Evolutionary conservation across 371 early-diverging fungal species (phyloP), one percentile per base, ranked within the genome.

Genomic region (Lichtheimia ramosa): DNA sequence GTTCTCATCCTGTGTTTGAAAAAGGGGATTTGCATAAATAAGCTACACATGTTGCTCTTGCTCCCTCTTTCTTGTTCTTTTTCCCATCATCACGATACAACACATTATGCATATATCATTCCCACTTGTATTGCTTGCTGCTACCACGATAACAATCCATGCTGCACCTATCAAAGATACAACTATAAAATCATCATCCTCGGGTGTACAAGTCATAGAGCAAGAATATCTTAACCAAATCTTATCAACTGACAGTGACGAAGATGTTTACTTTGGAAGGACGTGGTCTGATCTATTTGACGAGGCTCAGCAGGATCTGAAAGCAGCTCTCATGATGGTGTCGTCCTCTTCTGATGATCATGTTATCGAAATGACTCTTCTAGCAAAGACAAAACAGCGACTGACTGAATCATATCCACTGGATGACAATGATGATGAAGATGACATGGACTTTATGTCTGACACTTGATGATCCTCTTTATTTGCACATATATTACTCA

Each of bases 281-380:
- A n/a, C 56, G 7, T 55, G 56, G 56, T 20, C 41, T 43, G 41
- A 43, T 43, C 18, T 55, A 5, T 55, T 55, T 43, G 56, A 55
- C 24, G 56, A 43, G 24, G 34, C 34, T 34, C 34, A 34, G 34
- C 34, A 34, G 34, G 24, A 43, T 3, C 14, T n/a, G 16, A 23
- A 51, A 21, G 15, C 51, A 5, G 59, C 59, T 2, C 23, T 58
- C 20, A 58, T 58, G 59, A 40, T 58, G 8, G 42, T 46, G 5
- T 49, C 59, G 21, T 58, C 59, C 23, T 42, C 42, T 43, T 42
- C 41, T 43, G 59, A 58, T 40, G 59, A 51, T 24, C 27, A 58
- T 21, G 59, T 56, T 23, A 56, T 56, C 12, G 57, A 56, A 48
- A 56, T 56, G 57, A 28, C 57, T 4, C 48, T 56, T 28, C 15